A percentile compares a stretch with the other conserved stretches of the same genome.
phyloP scores from a whole-genome alignment of 495 filamentous ascomycete genomes.

The Aspergillus wentii region DNA sequence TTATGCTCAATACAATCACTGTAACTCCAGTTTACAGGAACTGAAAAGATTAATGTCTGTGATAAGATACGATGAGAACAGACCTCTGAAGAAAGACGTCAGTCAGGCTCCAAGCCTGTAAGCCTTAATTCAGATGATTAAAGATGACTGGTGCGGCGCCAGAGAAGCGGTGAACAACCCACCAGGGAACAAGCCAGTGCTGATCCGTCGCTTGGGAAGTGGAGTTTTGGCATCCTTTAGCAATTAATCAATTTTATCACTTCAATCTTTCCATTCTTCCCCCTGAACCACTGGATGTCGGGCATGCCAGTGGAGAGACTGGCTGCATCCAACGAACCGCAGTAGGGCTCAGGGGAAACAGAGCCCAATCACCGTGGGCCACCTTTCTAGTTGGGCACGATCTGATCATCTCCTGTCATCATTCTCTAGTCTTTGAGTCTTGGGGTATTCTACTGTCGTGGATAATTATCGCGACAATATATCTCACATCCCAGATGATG shows the following conservation, averaged over 20 bases:
- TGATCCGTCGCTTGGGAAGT: slow-evolving; percentile 1
- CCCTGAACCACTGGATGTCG: slow-evolving; percentile 2
- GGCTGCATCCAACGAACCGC: no score
- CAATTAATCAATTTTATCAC: no score
- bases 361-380: slow-evolving; percentile 1
- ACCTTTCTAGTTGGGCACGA: slow-evolving; percentile 1
- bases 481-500: no score
- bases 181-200: neutral
- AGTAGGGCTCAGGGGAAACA: no score
- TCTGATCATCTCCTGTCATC: neutral
- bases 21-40: no score
- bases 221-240: no score
- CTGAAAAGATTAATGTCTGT: no score
- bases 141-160: slow-evolving; percentile 7
- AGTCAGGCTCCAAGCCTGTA: neutral
- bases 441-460: neutral
- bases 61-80: neutral
- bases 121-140: no score
- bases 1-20: no score
- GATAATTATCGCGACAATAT: neutral
- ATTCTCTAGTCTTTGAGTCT: neutral
- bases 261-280: no score
- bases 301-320: no score
- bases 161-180: slow-evolving; percentile 12
- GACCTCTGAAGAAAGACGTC: neutral